Evolutionary conservation across 768 basidiomycete genomes (phyloP).

Genomic region (Mycena galopus): DNA sequence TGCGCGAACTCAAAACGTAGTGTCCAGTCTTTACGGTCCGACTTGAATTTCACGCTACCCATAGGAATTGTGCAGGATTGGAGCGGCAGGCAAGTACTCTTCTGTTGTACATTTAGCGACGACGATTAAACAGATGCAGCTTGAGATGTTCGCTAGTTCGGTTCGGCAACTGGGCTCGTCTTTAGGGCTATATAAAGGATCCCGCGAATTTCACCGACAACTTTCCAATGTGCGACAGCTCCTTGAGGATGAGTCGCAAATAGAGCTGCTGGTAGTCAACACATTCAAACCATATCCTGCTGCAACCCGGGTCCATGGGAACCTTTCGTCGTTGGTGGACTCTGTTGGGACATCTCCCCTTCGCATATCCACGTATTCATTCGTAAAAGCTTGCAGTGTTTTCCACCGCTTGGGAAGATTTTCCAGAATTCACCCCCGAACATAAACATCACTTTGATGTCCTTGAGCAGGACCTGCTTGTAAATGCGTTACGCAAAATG

Average conservation of each 20-base stretch:
- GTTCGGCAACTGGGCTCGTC: slow-evolving; percentile 32
- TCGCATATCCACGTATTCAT: not conserved
- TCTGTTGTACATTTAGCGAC: not conserved
- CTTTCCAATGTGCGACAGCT: slow-evolving; percentile 19
- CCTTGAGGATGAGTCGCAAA: slow-evolving; percentile 23
- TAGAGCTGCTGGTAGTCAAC: slow-evolving; percentile 19
- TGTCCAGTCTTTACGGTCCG: not conserved
- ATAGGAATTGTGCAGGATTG: slow-evolving; percentile 16
- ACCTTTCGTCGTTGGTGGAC: slow-evolving; percentile 15
- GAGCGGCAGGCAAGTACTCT: slow-evolving; percentile 17
- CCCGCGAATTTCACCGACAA: slow-evolving; percentile 23
- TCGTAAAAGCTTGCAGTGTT: not conserved
- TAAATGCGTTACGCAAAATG: not conserved
- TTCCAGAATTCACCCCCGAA: slow-evolving; percentile 24
- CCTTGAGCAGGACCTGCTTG: slow-evolving; percentile 28
- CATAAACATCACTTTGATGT: slow-evolving; percentile 20
- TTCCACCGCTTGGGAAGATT: slow-evolving; percentile 25
- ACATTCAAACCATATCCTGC: not conserved
- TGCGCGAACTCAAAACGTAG: slow-evolving; percentile 10
- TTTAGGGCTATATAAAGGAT: slow-evolving; percentile 30
- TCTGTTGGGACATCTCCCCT: not conserved
- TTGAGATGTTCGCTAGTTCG: slow-evolving; percentile 23
- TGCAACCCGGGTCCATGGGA: slow-evolving; percentile 24
- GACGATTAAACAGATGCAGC: not conserved
- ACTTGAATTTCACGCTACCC: not conserved